Evolutionary conservation across 345 rosid genomes (phyloP).

Genomic region (Eucalyptus caleyi): DNA sequence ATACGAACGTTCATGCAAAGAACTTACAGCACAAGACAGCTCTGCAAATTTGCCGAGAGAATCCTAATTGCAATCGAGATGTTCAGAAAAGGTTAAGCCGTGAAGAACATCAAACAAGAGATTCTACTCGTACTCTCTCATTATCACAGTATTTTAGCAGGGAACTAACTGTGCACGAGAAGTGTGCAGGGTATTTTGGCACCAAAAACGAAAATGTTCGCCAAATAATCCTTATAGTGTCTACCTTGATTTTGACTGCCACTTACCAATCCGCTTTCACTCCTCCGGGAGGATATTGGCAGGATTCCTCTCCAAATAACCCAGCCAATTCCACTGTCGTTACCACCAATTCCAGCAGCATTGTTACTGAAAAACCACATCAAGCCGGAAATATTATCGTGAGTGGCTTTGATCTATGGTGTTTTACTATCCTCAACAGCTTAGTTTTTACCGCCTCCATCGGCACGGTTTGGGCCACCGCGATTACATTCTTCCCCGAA

Average conservation of each 20-base stretch:
- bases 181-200: not conserved
- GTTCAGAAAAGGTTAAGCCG: rapidly evolving
- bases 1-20: not conserved
- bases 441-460: too few species aligned
- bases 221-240: not conserved
- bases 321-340: too few species aligned
- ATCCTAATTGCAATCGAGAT: not conserved
- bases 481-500: too few species aligned
- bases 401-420: rapidly evolving
- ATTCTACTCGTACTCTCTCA: not conserved
- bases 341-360: too few species aligned
- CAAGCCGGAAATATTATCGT: too few species aligned
- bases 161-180: not conserved
- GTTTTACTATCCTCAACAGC: too few species aligned
- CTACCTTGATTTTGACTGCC: too few species aligned
- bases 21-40: not conserved
- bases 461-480: too few species aligned
- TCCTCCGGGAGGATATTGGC: too few species aligned
- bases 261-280: too few species aligned
- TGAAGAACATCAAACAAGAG: not conserved
- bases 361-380: too few species aligned
- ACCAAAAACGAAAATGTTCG: rapidly evolving
- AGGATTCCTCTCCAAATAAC: too few species aligned
- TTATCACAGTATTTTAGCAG: not conserved
- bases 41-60: not conserved